Evolutionary conservation across 2,329 filamentous ascomycete genomes (phyloP).

Genomic region (Daldinia sp.): DNA sequence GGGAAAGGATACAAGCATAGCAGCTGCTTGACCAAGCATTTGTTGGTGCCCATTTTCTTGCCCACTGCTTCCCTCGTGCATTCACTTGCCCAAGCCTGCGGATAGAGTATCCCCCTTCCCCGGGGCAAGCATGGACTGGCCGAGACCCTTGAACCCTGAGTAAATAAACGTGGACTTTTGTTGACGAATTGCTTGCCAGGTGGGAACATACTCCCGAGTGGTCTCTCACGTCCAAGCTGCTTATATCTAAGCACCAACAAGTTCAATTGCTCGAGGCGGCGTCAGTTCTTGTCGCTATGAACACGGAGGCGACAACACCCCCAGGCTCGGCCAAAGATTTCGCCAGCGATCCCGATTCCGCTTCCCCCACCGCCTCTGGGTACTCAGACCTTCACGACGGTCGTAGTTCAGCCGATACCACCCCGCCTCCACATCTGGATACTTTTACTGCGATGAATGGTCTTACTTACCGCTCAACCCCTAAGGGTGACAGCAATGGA

Average conservation of each 20-base stretch:
- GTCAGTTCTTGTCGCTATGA: conserved; percentile 96
- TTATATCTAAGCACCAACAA: conserved; percentile 99
- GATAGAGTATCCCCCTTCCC: conserved; percentile 44
- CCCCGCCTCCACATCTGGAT: conserved; percentile 84
- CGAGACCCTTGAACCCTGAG: conserved; percentile 46
- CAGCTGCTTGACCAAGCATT: conserved; percentile 99
- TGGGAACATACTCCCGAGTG: conserved; percentile 99
- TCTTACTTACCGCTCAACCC: conserved; percentile 59
- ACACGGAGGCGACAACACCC: conserved; percentile 67
- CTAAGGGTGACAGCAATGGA: conserved; percentile 70
- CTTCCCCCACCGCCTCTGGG: conserved; percentile 83
- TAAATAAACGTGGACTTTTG: conserved; percentile 51
- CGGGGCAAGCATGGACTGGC: conserved; percentile 50
- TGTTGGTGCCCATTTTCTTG: conserved; percentile 84
- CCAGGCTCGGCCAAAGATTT: conserved; percentile 75
- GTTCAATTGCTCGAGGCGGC: conserved; percentile 97
- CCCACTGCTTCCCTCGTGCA: conserved; percentile 55
- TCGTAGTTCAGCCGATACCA: conserved; percentile 90
- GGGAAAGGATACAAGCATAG: conserved; percentile 99
- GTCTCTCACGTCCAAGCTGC: conserved; percentile 95
- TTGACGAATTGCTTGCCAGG: conserved; percentile 68
- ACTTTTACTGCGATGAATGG: conserved; percentile 66
- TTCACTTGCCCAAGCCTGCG: conserved; percentile 47
- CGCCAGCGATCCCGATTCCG: conserved; percentile 83
- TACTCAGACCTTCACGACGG: conserved; percentile 83